Conservation (phyloP, 78 protist genomes). For the Cavenderia fasciculata region DNA sequence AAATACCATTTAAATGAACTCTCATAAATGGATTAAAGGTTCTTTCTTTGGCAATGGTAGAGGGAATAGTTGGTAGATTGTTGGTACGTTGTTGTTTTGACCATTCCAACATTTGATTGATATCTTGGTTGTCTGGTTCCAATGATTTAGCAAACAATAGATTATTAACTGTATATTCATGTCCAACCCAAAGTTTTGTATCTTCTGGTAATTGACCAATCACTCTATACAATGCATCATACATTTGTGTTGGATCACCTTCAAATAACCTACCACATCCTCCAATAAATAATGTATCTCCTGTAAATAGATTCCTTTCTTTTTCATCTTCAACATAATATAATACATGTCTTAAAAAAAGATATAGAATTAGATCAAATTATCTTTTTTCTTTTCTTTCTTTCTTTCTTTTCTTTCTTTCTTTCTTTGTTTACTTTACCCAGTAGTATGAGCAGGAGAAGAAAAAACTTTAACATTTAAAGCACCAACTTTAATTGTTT, state of each 20-base stretch:
- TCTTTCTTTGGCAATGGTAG: constrained; percentile 80
- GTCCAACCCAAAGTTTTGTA: constrained; percentile 86
- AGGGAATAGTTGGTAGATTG: constrained; percentile 84
- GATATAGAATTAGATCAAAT: too few relatives aligned
- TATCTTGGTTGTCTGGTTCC: constrained; percentile 71
- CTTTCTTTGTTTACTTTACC: constrained; percentile 23
- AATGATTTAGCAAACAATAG: constrained; percentile 82
- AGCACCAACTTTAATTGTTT: constrained; percentile 50
- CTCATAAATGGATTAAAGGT: constrained; percentile 86
- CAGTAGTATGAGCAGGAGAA: constrained; percentile 90
- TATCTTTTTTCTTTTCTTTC: too few relatives aligned
- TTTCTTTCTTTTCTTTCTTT: too few relatives aligned
- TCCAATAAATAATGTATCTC: constrained; percentile 91
- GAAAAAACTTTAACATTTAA: not conserved
- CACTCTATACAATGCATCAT: constrained; percentile 39
- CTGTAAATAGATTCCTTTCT: constrained; percentile 65
- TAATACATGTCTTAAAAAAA: constrained; percentile 35
- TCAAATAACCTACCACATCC: constrained; percentile 90
- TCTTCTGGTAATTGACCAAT: constrained; percentile 58
- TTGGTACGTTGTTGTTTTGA: constrained; percentile 2
- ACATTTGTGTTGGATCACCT: constrained; percentile 86
- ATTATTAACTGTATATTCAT: constrained; percentile 89
- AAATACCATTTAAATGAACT: constrained; percentile 30
- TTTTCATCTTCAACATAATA: constrained; percentile 16
- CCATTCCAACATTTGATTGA: constrained; percentile 42